Evolutionary conservation across 129 eudicot genomes (phyloP).

Genomic region (Sambucus nigra): DNA sequence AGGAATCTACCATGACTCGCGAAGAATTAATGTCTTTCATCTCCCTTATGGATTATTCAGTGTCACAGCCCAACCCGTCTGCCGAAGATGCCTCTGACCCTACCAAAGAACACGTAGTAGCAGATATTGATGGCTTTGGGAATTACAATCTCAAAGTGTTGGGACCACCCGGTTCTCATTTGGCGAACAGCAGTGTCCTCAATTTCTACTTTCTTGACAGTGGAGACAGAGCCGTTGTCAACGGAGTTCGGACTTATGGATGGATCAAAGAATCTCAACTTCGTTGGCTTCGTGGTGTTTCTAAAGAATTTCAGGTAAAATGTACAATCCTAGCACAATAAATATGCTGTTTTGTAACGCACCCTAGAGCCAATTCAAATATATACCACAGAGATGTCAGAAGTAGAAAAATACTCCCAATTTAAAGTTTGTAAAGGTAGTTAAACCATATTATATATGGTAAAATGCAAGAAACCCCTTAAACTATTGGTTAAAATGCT

Average conservation of each 20-base stretch:
- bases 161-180: conserved; percentile 68
- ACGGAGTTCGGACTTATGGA: conserved; percentile 73
- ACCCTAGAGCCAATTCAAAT: not conserved
- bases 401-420: not conserved
- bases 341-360: not conserved
- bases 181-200: conserved; percentile 66
- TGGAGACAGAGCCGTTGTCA: conserved; percentile 75
- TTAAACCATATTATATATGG: too few species aligned
- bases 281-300: conserved; percentile 61
- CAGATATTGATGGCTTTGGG: conserved; percentile 75
- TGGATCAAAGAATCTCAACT: conserved; percentile 98
- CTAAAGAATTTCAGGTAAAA: conserved; percentile 34
- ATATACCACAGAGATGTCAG: not conserved
- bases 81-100: conserved; percentile 25
- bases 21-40: conserved; percentile 88
- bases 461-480: too few species aligned
- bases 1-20: conserved; percentile 91
- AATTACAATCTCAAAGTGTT: conserved; percentile 73
- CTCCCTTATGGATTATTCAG: conserved; percentile 92
- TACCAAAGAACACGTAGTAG: conserved; percentile 18
- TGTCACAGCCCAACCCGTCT: conserved; percentile 72
- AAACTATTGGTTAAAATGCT: too few species aligned
- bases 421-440: too few species aligned
- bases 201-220: conserved; percentile 86
- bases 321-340: not conserved